Percentiles rank a stretch among this genome's conserved stretches.
Conservation (phyloP, 2,329 filamentous ascomycete species). For the Fusarium marasasianum region DNA sequence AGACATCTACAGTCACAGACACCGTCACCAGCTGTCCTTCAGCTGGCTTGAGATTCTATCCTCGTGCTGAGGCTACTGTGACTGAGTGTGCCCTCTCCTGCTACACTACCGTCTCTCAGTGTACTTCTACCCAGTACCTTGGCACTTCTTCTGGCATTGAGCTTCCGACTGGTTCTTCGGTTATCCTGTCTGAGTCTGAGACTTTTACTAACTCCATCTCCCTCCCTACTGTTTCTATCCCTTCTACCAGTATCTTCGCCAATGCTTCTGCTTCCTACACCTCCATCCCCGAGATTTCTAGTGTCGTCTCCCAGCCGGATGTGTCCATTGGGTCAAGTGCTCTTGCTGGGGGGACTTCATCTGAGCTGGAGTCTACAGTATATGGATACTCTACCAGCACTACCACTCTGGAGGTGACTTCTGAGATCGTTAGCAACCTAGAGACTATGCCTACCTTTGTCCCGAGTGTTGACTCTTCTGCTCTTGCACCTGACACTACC, state of each 20-base stretch:
- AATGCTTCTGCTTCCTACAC: conserved; percentile 10
- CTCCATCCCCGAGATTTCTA: not conserved
- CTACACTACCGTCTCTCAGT: conserved; percentile 36
- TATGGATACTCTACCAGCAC: conserved; percentile 30
- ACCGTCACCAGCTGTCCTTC: not conserved
- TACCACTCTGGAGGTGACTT: not conserved
- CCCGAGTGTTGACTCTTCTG: conserved; percentile 27
- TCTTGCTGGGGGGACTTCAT: conserved; percentile 17
- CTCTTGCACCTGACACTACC: conserved; percentile 18
- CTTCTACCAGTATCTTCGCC: conserved; percentile 2
- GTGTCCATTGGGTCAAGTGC: conserved; percentile 17
- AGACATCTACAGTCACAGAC: not conserved
- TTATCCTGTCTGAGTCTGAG: not conserved
- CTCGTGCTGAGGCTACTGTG: not conserved
- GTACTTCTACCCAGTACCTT: conserved; percentile 28
- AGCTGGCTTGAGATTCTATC: not conserved
- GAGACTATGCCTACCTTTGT: conserved; percentile 37
- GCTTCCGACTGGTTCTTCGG: conserved; percentile 12
- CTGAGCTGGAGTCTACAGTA: not conserved
- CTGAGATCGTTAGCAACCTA: conserved; percentile 18
- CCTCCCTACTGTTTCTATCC: conserved; percentile 7
- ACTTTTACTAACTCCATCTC: conserved; percentile 9
- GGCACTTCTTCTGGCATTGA: conserved; percentile 15
- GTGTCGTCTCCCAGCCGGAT: not conserved
- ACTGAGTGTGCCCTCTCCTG: conserved; percentile 45